phyloP scores from a whole-genome alignment of 192 early-diverging fungal species.

The Spizellomyces punctatus region DNA sequence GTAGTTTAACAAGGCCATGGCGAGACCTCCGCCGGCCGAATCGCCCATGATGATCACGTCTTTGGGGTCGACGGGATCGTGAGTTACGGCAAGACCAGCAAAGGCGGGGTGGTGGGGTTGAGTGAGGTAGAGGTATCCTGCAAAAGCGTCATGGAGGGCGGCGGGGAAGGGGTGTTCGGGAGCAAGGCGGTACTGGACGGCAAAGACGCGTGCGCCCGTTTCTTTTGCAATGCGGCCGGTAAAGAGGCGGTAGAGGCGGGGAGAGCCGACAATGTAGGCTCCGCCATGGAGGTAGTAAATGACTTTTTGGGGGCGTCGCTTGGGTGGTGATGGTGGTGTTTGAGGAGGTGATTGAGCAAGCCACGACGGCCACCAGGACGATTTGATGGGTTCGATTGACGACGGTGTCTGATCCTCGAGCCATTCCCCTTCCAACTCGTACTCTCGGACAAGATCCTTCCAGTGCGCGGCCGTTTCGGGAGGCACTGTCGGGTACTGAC shows the following conservation, averaged over 20 bases:
- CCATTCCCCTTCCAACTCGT: constrained; percentile 48
- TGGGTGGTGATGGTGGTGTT: not conserved
- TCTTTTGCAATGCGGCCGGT: constrained; percentile 38
- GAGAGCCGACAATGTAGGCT: constrained; percentile 42
- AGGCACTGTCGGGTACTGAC: constrained; percentile 27
- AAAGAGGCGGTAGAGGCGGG: constrained; percentile 36
- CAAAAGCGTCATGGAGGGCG: constrained; percentile 48
- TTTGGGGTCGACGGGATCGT: constrained; percentile 39
- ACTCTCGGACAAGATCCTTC: constrained; percentile 12
- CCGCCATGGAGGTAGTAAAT: constrained; percentile 49
- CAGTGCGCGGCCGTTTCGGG: constrained; percentile 9
- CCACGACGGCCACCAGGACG: not conserved
- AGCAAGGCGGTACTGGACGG: constrained; percentile 45
- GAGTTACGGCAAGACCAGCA: not conserved
- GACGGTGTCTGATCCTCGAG: constrained; percentile 2
- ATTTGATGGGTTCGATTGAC: not conserved
- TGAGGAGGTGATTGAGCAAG: not conserved
- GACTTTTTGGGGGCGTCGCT: constrained; percentile 26
- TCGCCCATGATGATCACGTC: constrained; percentile 49
- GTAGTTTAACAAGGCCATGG: constrained; percentile 47
- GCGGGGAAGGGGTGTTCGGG: constrained; percentile 49
- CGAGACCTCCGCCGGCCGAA: constrained; percentile 45
- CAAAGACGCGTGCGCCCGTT: constrained; percentile 36
- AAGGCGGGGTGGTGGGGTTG: constrained; percentile 44
- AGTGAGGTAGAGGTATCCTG: constrained; percentile 46